Percentiles rank a stretch among this genome's conserved stretches.
Evolutionary conservation across 371 early-diverging fungal genomes (phyloP).

Genomic region (Apophysomyces ossiformis): DNA sequence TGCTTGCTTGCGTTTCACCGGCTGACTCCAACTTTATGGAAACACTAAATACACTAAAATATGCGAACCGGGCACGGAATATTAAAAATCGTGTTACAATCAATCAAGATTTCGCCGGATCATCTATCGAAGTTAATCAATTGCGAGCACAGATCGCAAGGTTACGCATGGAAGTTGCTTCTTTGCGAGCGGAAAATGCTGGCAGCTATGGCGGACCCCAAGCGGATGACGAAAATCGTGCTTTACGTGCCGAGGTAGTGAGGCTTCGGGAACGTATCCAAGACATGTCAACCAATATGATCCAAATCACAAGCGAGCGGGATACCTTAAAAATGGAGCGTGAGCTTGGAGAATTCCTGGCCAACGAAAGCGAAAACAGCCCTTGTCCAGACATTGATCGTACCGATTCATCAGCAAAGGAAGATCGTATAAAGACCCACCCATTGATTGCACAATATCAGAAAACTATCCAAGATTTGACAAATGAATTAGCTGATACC

Average conservation of each 20-base stretch:
- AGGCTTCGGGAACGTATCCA: conserved; percentile 63
- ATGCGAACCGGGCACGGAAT: conserved; percentile 86
- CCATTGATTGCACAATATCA: conserved; percentile 56
- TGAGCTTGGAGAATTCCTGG: conserved; percentile 22
- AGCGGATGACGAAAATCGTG: conserved; percentile 54
- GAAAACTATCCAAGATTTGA: conserved; percentile 49
- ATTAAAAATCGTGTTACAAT: conserved; percentile 84
- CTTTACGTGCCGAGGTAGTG: conserved; percentile 49
- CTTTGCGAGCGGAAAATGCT: conserved; percentile 46
- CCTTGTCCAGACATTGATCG: not conserved
- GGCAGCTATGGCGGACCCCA: conserved; percentile 16
- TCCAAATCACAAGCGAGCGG: conserved; percentile 63
- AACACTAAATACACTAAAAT: conserved; percentile 88
- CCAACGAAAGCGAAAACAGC: not conserved
- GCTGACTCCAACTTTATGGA: conserved; percentile 82
- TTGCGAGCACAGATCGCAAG: conserved; percentile 67
- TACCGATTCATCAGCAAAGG: not conserved
- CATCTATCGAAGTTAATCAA: conserved; percentile 63
- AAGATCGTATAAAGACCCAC: conserved; percentile 22
- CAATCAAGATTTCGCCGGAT: conserved; percentile 67
- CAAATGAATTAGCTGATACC: conserved; percentile 42
- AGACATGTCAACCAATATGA: conserved; percentile 50
- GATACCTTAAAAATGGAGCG: conserved; percentile 65
- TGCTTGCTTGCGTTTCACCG: conserved; percentile 92
- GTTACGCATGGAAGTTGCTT: conserved; percentile 62